phyloP scores from a whole-genome alignment of 805 yeast genomes.

The Candida sphagnicola region DNA sequence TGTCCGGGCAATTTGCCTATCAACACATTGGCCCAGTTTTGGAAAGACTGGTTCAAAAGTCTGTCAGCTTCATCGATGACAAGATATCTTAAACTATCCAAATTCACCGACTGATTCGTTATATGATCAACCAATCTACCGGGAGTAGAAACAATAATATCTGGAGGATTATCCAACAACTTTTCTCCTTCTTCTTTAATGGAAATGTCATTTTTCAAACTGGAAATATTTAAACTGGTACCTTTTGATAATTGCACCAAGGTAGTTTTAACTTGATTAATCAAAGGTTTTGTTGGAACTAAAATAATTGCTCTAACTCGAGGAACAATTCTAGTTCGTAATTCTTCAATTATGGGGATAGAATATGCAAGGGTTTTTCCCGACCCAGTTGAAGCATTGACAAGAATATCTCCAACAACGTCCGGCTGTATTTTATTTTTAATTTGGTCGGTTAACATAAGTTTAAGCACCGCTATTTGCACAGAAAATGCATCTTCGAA shows the following conservation, averaged over 20 bases:
- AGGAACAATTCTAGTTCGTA: conserved; percentile 64
- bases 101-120: conserved; percentile 32
- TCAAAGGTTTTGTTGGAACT: conserved; percentile 88
- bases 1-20: conserved; percentile 29
- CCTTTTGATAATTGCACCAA: conserved; percentile 60
- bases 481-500: conserved; percentile 68
- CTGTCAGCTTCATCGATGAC: conserved; percentile 83
- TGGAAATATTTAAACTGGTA: conserved; percentile 58
- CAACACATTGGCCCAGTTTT: conserved; percentile 78
- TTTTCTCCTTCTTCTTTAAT: conserved; percentile 62
- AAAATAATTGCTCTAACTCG: conserved; percentile 69
- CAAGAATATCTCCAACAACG: conserved; percentile 70
- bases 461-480: conserved; percentile 64
- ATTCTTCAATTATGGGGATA: conserved; percentile 73
- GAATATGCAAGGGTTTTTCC: conserved; percentile 92
- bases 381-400: conserved; percentile 93
- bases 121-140: conserved; percentile 83
- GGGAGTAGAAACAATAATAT: conserved; percentile 68
- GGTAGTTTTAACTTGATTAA: conserved; percentile 74
- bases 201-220: conserved; percentile 49
- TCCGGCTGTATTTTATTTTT: conserved; percentile 43
- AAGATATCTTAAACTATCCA: conserved; percentile 55
- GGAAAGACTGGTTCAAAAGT: conserved; percentile 81
- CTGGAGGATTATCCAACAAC: conserved; percentile 50
- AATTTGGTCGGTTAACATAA: conserved; percentile 42